Percentiles rank a stretch among this genome's conserved stretches.
phyloP scores from a whole-genome alignment of 768 basidiomycete species.

The Boletus tylopilopsis region DNA sequence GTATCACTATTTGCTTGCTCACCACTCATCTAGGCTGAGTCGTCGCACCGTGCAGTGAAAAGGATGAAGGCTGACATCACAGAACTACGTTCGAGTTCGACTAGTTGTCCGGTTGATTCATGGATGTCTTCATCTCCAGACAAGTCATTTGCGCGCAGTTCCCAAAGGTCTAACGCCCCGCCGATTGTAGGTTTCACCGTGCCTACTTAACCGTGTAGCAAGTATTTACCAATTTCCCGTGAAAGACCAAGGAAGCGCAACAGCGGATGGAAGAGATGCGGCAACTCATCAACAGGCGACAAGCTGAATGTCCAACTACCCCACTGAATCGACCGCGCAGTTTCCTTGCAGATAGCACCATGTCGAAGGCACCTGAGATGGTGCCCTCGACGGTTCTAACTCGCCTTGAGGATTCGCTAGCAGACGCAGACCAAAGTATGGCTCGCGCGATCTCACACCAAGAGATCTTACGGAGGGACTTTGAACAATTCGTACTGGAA shows the following conservation, averaged over 20 bases:
- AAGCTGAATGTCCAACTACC: conserved; percentile 42
- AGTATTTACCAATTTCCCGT: conserved; percentile 3
- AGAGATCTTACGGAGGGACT: conserved; percentile 48
- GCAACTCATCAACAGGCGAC: conserved; percentile 60
- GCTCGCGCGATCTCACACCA: conserved; percentile 49
- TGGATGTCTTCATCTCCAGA: conserved; percentile 57
- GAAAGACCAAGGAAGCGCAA: conserved; percentile 74
- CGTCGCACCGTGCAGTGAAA: conserved; percentile 67
- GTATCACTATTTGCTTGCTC: not conserved
- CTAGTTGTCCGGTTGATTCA: conserved; percentile 29
- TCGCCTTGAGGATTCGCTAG: conserved; percentile 47
- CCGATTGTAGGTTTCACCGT: conserved; percentile 38
- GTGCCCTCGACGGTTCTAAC: conserved; percentile 10
- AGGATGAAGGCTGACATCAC: conserved; percentile 71
- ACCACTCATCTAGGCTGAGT: conserved; percentile 52
- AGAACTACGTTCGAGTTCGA: conserved; percentile 26
- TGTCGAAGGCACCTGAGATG: conserved; percentile 17
- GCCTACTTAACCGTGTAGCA: conserved; percentile 1
- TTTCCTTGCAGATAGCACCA: conserved; percentile 19
- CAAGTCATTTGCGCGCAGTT: conserved; percentile 43
- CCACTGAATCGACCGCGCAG: conserved; percentile 47
- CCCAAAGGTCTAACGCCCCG: conserved; percentile 38
- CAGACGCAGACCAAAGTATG: conserved; percentile 58
- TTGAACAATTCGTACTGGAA: conserved; percentile 47
- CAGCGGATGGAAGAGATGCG: conserved; percentile 84